Evolutionary conservation across 805 yeast genomes (phyloP).

Genomic region (Candida tammaniensis): DNA sequence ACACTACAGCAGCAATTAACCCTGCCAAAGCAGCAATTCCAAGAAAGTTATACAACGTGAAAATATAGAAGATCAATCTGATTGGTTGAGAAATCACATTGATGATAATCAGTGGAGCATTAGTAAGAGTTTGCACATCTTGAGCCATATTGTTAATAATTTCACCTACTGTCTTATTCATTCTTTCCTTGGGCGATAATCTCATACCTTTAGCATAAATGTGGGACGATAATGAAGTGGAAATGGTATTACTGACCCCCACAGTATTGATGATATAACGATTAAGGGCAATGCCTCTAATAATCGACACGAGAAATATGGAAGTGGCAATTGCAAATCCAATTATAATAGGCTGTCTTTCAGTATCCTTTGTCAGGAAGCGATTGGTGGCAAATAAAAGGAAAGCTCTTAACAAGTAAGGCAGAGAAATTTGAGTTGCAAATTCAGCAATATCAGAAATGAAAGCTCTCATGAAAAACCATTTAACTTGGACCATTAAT

Average conservation of each 20-base stretch:
- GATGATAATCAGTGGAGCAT: constrained; percentile 17
- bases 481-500: constrained; percentile 1
- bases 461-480: constrained; percentile 5
- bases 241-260: constrained; percentile 15
- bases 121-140: constrained; percentile 20
- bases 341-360: constrained; percentile 21
- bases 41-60: constrained; percentile 31
- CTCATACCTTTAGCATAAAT: constrained; percentile 27
- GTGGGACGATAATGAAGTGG: constrained; percentile 21
- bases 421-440: constrained; percentile 13
- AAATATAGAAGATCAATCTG: constrained; percentile 23
- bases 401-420: constrained; percentile 13
- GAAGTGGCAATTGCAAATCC: constrained; percentile 23
- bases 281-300: constrained; percentile 22
- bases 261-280: constrained; percentile 16
- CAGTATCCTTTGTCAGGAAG: constrained; percentile 2
- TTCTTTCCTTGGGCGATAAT: constrained; percentile 31
- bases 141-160: constrained; percentile 31
- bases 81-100: constrained; percentile 23
- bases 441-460: constrained; percentile 12
- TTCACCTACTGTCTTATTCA: constrained; percentile 31
- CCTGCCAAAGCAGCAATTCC: constrained; percentile 38
- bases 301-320: constrained; percentile 24
- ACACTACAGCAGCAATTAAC: constrained; percentile 25
- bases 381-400: constrained; percentile 13